These are phyloP conservation scores for Pseudogymnoascus sp. DNA, from an alignment of 2,329 filamentous ascomycete species.

Conservation along the genomic window DNA sequence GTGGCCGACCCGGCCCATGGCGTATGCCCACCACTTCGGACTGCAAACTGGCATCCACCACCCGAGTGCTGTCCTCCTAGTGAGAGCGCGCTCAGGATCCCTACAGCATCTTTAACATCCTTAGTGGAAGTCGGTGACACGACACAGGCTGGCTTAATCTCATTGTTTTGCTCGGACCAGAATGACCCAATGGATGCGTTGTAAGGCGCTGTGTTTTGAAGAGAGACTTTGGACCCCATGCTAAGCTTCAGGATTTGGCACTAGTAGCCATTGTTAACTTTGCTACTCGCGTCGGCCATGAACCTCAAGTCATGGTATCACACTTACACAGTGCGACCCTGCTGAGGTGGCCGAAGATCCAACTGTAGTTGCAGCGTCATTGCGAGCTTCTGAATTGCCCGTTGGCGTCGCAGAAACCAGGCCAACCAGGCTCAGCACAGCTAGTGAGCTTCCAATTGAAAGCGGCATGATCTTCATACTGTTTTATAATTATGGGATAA, in stretches of 20 bases:
- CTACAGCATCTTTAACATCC: slow-evolving; percentile 21
- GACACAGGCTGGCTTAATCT: slow-evolving; percentile 23
- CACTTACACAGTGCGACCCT: slow-evolving; percentile 1
- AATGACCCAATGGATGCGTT: not conserved
- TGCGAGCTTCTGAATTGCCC: not conserved
- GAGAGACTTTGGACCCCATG: slow-evolving; percentile 11
- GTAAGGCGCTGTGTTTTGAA: slow-evolving; percentile 8
- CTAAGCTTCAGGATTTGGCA: slow-evolving; percentile 2
- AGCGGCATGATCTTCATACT: not conserved
- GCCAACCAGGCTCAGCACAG: not conserved
- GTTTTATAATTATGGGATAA: not conserved
- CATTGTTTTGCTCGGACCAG: slow-evolving; percentile 18
- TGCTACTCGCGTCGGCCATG: not conserved
- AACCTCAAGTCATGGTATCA: not conserved
- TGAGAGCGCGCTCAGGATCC: not conserved
- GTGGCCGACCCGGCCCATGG: slow-evolving; percentile 43
- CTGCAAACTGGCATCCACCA: slow-evolving; percentile 37
- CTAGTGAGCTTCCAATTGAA: not conserved
- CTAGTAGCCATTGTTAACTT: not conserved
- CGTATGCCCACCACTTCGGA: slow-evolving; percentile 50
- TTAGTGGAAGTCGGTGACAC: slow-evolving; percentile 18
- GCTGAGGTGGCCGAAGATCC: not conserved
- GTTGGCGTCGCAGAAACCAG: not conserved
- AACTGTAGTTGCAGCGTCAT: not conserved
- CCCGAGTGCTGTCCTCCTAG: not conserved